Base-by-base conservation (phyloP, 495 filamentous ascomycete genomes). In the Talaromyces trachyspermus region DNA sequence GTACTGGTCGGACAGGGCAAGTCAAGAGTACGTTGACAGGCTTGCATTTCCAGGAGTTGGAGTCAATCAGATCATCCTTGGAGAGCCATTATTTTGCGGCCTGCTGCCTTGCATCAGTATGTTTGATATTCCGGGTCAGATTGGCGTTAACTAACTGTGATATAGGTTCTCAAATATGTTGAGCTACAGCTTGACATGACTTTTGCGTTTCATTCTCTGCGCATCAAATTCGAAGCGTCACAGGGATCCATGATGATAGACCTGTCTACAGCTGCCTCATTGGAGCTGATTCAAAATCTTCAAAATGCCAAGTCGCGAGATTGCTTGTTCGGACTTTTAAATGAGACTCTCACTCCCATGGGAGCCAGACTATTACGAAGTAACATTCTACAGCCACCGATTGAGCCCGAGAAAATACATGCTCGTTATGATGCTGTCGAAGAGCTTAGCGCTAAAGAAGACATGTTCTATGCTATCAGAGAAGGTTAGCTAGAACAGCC, bases 241-340 rank as follows among this genome's bases (percentile, higher is more conserved):
- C 85, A 95, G 57, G 87, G 89, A 15, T 84, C 88, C 0, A 95
- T 98, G 92, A 85, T 90, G 67, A 89, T 96, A 51, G 92, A 96
- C 59, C 73, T 89, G 1, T 80, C 85, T 9, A 92, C 94, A 2
- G 85, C 95, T 26, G 74, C 79, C 11, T 86, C 85, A 8, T 71
- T 98, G 11, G 92, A 97, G 62, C 71, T 98, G 18, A 84, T 97
- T 6, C 88, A 95, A 60, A 97, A 95, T 53, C 60, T 89, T 2
- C 84, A 85, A 37, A 80, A 81, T 60, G 59, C 74, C 11, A 87
- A 81, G 52, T 94, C 81, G 1, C 87, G 78, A 44, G 79, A 83
- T 41, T 90, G 80, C 54, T 70, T 98, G 5, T 94, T 88, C 54
- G 88, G 89, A 0, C 58, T 96, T 5, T 60, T 97, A 30, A 92